phyloP scores from a whole-genome alignment of 106 monocot genomes.

The Dioscorea alata region DNA sequence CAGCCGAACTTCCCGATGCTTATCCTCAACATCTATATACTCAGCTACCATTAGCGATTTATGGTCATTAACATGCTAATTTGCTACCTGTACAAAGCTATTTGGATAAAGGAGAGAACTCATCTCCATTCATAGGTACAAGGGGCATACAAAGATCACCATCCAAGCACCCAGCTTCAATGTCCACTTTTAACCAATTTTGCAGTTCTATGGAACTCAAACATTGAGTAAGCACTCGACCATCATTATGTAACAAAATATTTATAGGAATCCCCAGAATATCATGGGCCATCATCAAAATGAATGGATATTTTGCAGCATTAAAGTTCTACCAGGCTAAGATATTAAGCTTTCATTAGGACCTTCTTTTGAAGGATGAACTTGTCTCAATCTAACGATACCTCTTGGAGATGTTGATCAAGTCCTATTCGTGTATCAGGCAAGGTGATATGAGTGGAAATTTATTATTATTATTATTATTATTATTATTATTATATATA shows the following conservation, averaged over 20 bases:
- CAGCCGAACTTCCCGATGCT: conserved; percentile 87
- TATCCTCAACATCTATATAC: conserved; percentile 38
- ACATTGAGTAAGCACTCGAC: conserved; percentile 38
- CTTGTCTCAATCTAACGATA: conserved; percentile 55
- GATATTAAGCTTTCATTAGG: conserved; percentile 46
- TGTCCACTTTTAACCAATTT: conserved; percentile 63
- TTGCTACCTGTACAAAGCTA: conserved; percentile 1
- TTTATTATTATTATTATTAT: too few relatives aligned
- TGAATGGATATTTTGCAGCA: conserved; percentile 61
- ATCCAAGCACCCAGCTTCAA: conserved; percentile 25
- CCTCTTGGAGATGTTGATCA: conserved; percentile 69
- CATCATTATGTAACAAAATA: conserved; percentile 32
- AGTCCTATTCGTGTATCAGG: conserved; percentile 59
- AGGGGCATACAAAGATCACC: conserved; percentile 10
- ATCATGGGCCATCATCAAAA: conserved; percentile 63
- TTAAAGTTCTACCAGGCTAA: conserved; percentile 75
- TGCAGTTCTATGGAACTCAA: conserved; percentile 48
- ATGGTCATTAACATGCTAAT: too few relatives aligned
- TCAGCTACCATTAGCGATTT: too few relatives aligned
- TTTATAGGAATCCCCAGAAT: conserved; percentile 40
- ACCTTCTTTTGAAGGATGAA: conserved; percentile 45
- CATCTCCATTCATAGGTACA: conserved; percentile 10
- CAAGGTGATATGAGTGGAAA: conserved; percentile 46
- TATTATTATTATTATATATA: too few relatives aligned
- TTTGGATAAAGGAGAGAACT: conserved; percentile 12